These are phyloP conservation scores for Gastrodia elata DNA, from an alignment of 106 monocot species.

Conservation along the genomic window DNA sequence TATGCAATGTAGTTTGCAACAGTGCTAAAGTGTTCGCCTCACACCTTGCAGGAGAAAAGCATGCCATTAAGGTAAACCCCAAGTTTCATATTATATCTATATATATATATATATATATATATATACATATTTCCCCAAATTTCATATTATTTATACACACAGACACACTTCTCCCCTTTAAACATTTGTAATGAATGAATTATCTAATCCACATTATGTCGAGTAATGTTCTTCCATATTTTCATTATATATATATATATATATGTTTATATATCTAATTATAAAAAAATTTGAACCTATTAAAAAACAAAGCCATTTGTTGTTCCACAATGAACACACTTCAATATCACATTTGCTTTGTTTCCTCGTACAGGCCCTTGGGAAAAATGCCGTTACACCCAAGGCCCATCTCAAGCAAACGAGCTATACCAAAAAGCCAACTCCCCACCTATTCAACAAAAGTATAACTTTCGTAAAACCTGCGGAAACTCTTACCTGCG, in stretches of 20 bases:
- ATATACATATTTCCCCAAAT: background rate
- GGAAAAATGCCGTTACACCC: background rate
- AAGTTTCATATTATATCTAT: background rate
- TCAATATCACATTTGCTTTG: background rate
- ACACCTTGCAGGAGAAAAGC: slow-evolving; percentile 39
- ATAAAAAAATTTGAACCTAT: background rate
- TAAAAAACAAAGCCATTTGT: background rate
- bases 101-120: no score
- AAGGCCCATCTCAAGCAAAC: background rate
- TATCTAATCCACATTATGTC: no score
- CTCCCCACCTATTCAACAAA: background rate
- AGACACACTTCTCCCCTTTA: no score
- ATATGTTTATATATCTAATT: no score
- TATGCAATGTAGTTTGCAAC: slow-evolving; percentile 61
- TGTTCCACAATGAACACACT: background rate
- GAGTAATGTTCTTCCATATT: no score
- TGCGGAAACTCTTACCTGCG: slow-evolving; percentile 8
- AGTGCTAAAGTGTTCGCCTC: slow-evolving; percentile 27
- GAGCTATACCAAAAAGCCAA: background rate
- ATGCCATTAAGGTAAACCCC: background rate
- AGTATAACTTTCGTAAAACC: background rate
- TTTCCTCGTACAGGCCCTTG: background rate
- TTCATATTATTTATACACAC: background rate
- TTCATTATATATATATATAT: no score
- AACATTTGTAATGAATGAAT: no score